Evolutionary conservation across 2,329 filamentous ascomycete species (phyloP).

Genomic region (Curvularia lunata): DNA sequence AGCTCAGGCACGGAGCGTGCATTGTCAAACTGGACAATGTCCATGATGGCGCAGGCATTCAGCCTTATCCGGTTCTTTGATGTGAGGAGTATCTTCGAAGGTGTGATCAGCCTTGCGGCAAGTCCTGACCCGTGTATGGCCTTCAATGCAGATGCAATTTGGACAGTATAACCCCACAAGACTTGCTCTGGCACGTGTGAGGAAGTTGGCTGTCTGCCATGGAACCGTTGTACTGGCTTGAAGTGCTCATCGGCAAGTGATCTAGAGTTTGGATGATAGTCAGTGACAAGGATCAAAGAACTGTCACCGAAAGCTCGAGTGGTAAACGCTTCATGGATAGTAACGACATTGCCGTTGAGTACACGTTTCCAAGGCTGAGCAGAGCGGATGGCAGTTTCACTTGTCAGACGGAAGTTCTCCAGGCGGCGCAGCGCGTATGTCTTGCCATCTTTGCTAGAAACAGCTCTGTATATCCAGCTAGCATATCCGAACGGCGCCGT

Average conservation of each 20-base stretch:
- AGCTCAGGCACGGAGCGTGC: constrained; percentile 73
- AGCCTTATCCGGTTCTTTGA: constrained; percentile 89
- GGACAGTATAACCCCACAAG: constrained; percentile 90
- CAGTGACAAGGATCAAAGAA: constrained; percentile 90
- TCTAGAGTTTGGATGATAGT: constrained; percentile 90
- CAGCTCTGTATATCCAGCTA: constrained; percentile 95
- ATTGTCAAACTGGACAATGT: constrained; percentile 83
- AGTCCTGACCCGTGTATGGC: constrained; percentile 81
- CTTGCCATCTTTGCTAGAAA: constrained; percentile 84
- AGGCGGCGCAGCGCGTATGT: constrained; percentile 87
- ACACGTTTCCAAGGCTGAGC: constrained; percentile 91
- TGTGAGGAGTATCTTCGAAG: constrained; percentile 87
- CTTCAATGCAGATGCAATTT: constrained; percentile 86
- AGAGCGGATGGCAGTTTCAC: constrained; percentile 84
- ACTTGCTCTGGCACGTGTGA: constrained; percentile 68
- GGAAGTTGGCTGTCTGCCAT: constrained; percentile 45
- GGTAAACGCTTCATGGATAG: constrained; percentile 90
- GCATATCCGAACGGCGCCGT: constrained; percentile 82
- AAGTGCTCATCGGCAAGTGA: constrained; percentile 87
- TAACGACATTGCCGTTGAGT: constrained; percentile 80
- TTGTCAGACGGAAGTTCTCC: constrained; percentile 87
- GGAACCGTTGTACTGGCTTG: constrained; percentile 48
- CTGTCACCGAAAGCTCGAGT: constrained; percentile 92
- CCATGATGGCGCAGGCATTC: constrained; percentile 85
- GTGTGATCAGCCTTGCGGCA: constrained; percentile 83